phyloP scores from a whole-genome alignment of 805 yeast genomes.

The Brettanomyces nanus region DNA sequence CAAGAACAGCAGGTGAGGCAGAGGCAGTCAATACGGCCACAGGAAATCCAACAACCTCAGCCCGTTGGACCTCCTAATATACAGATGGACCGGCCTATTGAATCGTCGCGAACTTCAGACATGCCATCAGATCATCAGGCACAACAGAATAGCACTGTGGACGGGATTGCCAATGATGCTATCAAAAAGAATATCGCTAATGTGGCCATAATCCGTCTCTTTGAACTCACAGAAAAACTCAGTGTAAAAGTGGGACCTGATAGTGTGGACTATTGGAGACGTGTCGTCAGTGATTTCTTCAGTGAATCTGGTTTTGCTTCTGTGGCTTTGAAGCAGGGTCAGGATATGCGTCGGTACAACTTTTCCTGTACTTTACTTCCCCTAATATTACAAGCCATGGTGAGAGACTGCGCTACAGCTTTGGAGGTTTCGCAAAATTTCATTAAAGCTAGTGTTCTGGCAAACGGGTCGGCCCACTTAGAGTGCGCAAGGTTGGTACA shows the following conservation, averaged over 20 bases:
- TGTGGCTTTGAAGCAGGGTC: conserved; percentile 36
- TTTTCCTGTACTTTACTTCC: conserved; percentile 61
- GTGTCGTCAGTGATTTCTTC: conserved; percentile 41
- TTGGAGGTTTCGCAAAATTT: conserved; percentile 44
- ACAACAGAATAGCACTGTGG: neutral
- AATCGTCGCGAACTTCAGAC: neutral
- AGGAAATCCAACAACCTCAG: conserved; percentile 17
- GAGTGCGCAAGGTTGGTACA: conserved; percentile 44
- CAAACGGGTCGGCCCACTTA: conserved; percentile 44
- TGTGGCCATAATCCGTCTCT: conserved; percentile 40
- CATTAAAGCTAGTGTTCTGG: conserved; percentile 42
- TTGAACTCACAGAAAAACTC: conserved; percentile 39
- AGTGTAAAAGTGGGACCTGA: conserved; percentile 34
- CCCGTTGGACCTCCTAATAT: neutral
- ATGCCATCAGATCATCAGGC: neutral
- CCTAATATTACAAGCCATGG: conserved; percentile 44
- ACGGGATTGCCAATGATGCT: neutral
- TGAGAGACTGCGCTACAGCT: conserved; percentile 41
- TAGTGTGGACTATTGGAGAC: conserved; percentile 42
- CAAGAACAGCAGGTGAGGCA: conserved; percentile 5
- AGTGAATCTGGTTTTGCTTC: conserved; percentile 42
- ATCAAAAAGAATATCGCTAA: conserved; percentile 31
- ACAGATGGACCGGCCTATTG: neutral
- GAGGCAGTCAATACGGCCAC: conserved; percentile 15
- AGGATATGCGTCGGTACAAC: conserved; percentile 51